Evolutionary conservation across 2,329 filamentous ascomycete genomes (phyloP).

Genomic region (Mycosphaerella sp.): DNA sequence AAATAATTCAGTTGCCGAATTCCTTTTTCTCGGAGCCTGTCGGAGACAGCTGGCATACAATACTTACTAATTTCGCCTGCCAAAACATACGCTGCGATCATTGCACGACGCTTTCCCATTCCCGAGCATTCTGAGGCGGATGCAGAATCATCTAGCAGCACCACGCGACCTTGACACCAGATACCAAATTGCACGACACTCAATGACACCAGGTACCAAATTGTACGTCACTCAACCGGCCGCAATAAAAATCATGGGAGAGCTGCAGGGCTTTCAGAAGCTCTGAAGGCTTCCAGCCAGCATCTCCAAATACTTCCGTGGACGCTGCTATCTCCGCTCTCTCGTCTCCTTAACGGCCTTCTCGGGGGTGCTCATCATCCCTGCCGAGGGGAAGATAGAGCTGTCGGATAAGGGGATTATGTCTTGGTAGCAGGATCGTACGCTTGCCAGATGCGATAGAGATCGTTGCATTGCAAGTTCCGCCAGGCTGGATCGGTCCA

Average conservation of each 20-base stretch:
- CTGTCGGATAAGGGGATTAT: neutral
- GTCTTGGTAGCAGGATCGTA: constrained; percentile 2
- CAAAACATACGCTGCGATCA: constrained; percentile 25
- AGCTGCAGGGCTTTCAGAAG: constrained; percentile 35
- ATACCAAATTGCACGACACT: constrained; percentile 3
- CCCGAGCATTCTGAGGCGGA: constrained; percentile 18
- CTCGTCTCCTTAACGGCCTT: neutral
- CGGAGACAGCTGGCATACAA: no score
- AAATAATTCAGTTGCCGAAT: neutral
- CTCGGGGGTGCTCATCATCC: neutral
- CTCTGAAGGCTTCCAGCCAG: constrained; percentile 31
- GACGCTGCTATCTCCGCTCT: constrained; percentile 18
- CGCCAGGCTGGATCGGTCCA: constrained; percentile 2
- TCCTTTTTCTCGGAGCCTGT: neutral
- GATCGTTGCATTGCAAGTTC: constrained; percentile 1
- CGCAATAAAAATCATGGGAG: constrained; percentile 29
- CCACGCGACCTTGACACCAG: constrained; percentile 27
- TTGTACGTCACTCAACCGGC: constrained; percentile 13
- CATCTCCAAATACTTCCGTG: constrained; percentile 23
- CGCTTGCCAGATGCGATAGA: constrained; percentile 5
- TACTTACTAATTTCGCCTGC: constrained; percentile 23
- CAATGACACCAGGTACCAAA: neutral
- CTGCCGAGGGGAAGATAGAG: constrained; percentile 7
- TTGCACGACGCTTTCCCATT: constrained; percentile 23
- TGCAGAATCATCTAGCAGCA: constrained; percentile 26